Base-by-base conservation (phyloP, 495 filamentous ascomycete genomes). In the Penicillium antarcticum region DNA sequence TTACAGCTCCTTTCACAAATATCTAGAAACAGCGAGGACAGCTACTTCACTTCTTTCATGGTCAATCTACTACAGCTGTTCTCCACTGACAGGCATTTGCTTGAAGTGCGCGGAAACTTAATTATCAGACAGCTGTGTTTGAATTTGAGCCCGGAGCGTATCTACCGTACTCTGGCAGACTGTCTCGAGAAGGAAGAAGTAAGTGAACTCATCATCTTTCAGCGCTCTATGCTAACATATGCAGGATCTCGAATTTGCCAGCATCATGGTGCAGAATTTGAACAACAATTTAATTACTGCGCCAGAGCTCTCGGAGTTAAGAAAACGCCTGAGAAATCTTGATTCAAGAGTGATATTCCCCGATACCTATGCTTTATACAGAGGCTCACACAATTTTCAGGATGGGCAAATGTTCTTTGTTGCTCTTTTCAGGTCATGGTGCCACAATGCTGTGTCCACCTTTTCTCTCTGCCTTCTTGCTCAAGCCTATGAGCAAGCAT, bases 261-360 rank as follows among this genome's bases (percentile, higher is more conserved):
- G 92, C 56, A 99, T 97, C 58, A 99, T 99, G 95, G 91, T 99
- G 21, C 95, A 97, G 62, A 97, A 97, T 66, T 77, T 99, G 38
- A 99, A 99, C 70, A 99, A 99, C 61, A 99, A 97, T 57, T 80
- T 99, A 16, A 97, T 97, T 56, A 99, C 95, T 10, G 95, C 95
- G 0, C 95, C 95, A 0, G 91, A 99, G 63, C 77, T 99, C 29
- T 84, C 89, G 0, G 95, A 96, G 44, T 74, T 99, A 38, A 81
- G 95, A 39, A 96, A 95, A 66, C 79, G 94, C 16, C 76, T 99
- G 41, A 80, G 92, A 23, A 97, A 94, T 63, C 76, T 96, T 10
- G 94, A 97, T 65, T 88, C 88, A 0, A 88, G 84, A 69, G 89
- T 89, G 70, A 53, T 49, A 36, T 16, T 29, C 16, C n/a, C 24